phyloP scores from a whole-genome alignment of 768 basidiomycete genomes.

The Gautieria morchelliformis region DNA sequence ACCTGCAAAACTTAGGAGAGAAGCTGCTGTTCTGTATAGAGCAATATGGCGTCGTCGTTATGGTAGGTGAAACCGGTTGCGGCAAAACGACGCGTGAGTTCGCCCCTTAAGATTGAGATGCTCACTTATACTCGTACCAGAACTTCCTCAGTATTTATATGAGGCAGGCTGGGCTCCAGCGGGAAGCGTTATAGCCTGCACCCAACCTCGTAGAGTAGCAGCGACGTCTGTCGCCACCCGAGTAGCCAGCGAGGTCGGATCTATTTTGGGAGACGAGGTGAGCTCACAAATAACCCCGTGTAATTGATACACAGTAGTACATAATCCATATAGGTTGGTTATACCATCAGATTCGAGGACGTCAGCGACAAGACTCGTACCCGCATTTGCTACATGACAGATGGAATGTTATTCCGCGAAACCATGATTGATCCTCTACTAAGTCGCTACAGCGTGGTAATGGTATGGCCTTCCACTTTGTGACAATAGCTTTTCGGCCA shows the following conservation, averaged over 20 bases:
- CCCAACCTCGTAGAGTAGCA: constrained; percentile 87
- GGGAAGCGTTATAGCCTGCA: constrained; percentile 83
- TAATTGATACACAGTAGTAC: not conserved
- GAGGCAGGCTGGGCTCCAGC: constrained; percentile 89
- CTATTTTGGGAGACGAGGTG: constrained; percentile 73
- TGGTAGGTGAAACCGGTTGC: constrained; percentile 93
- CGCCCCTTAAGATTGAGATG: not conserved
- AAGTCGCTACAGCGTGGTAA: constrained; percentile 88
- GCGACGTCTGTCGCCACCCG: constrained; percentile 90
- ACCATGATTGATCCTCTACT: constrained; percentile 86
- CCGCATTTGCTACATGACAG: constrained; percentile 91
- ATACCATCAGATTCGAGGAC: constrained; percentile 95
- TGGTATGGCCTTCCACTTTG: constrained; percentile 44
- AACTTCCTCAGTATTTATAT: constrained; percentile 89
- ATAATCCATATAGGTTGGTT: constrained; percentile 64
- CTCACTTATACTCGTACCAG: constrained; percentile 30
- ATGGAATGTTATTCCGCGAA: constrained; percentile 96
- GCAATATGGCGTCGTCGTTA: constrained; percentile 71
- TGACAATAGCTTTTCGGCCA: not conserved
- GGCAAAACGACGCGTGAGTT: constrained; percentile 93
- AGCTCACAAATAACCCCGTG: not conserved
- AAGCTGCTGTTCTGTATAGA: constrained; percentile 80
- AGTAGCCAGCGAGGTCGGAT: constrained; percentile 88
- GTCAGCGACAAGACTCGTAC: constrained; percentile 78
- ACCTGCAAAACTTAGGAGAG: constrained; percentile 38